Base-by-base conservation (phyloP, 495 filamentous ascomycete species). In the Cercophora samala region DNA sequence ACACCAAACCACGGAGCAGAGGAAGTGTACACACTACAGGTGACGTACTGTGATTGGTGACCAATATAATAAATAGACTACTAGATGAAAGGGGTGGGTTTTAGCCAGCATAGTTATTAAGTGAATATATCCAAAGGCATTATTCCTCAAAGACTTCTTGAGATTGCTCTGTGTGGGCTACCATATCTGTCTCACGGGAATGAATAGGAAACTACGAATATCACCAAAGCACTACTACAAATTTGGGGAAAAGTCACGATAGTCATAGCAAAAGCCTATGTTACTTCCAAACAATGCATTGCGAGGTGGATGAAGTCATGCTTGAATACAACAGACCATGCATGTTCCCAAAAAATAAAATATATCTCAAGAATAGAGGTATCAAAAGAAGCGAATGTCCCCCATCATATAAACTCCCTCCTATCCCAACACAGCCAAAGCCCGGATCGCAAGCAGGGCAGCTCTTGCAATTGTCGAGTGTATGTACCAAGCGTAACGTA, bases 51-150 rank as follows among this genome's bases (percentile, higher is more conserved):
- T 54, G 17, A 4, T 18, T 21, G 3, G 17, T n/a, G 22, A 21
- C 21, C 22, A 60, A 9, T 5, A 58, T n/a, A n/a, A n/a, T n/a
- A n/a, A n/a, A n/a, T n/a, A n/a, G n/a, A n/a, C n/a, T n/a, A n/a
- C n/a, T n/a, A n/a, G n/a, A n/a, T n/a, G 52, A 54, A 56, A 56
- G 18, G 53, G 53, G 53, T 21, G 4, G 22, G n/a, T n/a, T 29
- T 22, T 60, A 9, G 21, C 19, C 19, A 5, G 9, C 5, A n/a
- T 21, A 18, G 54, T 8, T 13, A n/a, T 21, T 65, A 55, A 53
- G 60, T 58, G 21, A 65, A 60, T 65, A 65, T 60, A 65, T 29
- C 55, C 32, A 65, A 65, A 24, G 37, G 13, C 9, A 46, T 46
- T 11, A 5, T 46, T 46, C n/a, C n/a, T n/a, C n/a, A n/a, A n/a